Base-by-base conservation (phyloP, 768 basidiomycete genomes). In the Leccinum obscurum region DNA sequence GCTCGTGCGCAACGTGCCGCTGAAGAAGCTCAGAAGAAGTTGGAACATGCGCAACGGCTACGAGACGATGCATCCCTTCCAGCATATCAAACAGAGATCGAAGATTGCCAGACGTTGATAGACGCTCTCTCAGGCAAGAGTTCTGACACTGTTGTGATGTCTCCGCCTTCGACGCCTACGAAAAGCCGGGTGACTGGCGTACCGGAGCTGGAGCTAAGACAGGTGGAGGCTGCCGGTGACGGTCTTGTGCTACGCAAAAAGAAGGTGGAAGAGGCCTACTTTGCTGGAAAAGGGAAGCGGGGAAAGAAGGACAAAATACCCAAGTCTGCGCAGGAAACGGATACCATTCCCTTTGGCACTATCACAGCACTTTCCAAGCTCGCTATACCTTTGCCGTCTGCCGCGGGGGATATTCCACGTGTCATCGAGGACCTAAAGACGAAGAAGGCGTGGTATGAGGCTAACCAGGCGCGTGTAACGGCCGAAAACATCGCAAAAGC, bases 401-500 rank as follows among this genome's bases (percentile, higher is more conserved):
- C 88, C 11, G 74, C 81, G 46, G 77, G 81, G 6, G 95, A 99
- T 64, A 82, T 95, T 35, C 83, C 87, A 56, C 90, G 93, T 56
- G 85, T 93, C 52, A 80, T 98, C 58, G 90, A 92, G 69, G 92
- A 97, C 72, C 81, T 99, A 59, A 90, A 90, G 75, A 92, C 85
- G 54, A 99, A 98, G 83, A 95, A 95, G 78, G 81, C 87, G 24
- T 98, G 95, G 94, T 97, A 86, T 69, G 87, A 90, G 72, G 95
- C 92, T 34, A 98, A 98, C 77, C 94, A 95, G 75, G 84, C 83
- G 28, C 85, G 85, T 24, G 84, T 83, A 63, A 93, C 92, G 2
- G 82, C 84, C 5, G 90, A 92, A 69, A 91, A 92, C 66, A 78
- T 94, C 54, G 84, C 86, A 41, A 90, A 90, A 76, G 93, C 89